phyloP scores from a whole-genome alignment of 2,329 filamentous ascomycete species.

The Exophiala dermatitidis region DNA sequence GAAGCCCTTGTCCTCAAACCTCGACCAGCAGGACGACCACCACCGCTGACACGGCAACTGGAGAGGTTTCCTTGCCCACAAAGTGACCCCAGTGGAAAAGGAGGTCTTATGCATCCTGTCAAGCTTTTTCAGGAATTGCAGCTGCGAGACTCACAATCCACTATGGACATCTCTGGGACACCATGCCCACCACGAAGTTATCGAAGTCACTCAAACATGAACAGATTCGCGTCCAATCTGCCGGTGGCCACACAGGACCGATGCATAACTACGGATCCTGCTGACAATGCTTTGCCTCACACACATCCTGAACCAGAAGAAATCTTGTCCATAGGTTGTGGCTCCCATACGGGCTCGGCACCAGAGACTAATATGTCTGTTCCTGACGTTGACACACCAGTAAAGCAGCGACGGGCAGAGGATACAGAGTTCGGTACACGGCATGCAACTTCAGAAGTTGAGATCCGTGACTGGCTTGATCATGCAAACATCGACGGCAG shows the following conservation, averaged over 20 bases:
- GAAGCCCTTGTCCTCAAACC: conserved; percentile 23
- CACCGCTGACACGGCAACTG: conserved; percentile 21
- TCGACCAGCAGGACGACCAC: conserved; percentile 22
- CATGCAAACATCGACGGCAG: conserved; percentile 1
- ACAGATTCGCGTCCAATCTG: neutral
- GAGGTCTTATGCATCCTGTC: conserved; percentile 16
- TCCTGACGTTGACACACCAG: neutral
- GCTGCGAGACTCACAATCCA: conserved; percentile 3
- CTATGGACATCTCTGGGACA: conserved; percentile 6
- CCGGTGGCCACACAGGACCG: neutral
- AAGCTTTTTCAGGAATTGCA: conserved; percentile 22
- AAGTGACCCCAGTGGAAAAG: conserved; percentile 5
- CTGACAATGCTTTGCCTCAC: neutral
- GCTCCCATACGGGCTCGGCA: neutral
- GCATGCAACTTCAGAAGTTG: conserved; percentile 18
- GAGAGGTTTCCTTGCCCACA: conserved; percentile 20
- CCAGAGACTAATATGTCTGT: neutral
- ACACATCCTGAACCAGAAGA: neutral
- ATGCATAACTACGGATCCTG: neutral
- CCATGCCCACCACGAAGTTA: conserved; percentile 7
- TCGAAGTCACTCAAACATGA: neutral
- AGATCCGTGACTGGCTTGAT: conserved; percentile 14
- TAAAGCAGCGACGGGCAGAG: neutral
- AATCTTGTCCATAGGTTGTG: too few relatives aligned
- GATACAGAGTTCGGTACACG: conserved; percentile 12